Evolutionary conservation across 257 asterid genomes (phyloP).

Genomic region (Jacaranda mimosifolia): DNA sequence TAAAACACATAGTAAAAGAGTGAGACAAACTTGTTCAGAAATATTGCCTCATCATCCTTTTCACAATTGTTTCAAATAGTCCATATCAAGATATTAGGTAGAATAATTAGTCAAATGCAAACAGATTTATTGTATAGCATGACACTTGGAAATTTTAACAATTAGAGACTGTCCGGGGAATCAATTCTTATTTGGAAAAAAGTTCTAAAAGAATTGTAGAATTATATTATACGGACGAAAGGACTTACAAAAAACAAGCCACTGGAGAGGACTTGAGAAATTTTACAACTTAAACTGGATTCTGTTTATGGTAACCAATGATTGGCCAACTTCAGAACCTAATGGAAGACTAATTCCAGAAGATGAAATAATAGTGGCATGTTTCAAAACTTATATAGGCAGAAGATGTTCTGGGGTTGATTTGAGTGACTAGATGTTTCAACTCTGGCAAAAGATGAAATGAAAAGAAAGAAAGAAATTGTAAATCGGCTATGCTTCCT

Average conservation of each 20-base stretch:
- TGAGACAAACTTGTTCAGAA: constrained; percentile 10
- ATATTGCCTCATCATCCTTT: neutral
- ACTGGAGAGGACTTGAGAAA: neutral
- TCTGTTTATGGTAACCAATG: neutral
- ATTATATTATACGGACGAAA: neutral
- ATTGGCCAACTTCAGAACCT: neutral
- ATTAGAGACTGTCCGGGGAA: neutral
- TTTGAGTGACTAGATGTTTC: constrained; percentile 11
- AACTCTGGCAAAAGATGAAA: neutral
- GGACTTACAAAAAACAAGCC: neutral
- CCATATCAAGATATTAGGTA: neutral
- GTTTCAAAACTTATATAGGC: neutral
- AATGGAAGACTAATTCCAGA: constrained; percentile 1
- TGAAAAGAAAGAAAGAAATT: neutral
- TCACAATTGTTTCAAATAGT: neutral
- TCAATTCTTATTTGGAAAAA: neutral
- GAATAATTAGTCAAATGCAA: constrained; percentile 14
- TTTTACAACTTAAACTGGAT: neutral
- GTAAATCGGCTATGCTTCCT: neutral
- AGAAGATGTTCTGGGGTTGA: neutral
- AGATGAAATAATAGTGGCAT: neutral
- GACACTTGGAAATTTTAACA: neutral
- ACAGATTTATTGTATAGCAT: constrained; percentile 7
- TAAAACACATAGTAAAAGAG: neutral
- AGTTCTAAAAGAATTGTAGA: neutral